Evolutionary conservation across 768 basidiomycete species (phyloP).

Genomic region (Mycena alexandri): DNA sequence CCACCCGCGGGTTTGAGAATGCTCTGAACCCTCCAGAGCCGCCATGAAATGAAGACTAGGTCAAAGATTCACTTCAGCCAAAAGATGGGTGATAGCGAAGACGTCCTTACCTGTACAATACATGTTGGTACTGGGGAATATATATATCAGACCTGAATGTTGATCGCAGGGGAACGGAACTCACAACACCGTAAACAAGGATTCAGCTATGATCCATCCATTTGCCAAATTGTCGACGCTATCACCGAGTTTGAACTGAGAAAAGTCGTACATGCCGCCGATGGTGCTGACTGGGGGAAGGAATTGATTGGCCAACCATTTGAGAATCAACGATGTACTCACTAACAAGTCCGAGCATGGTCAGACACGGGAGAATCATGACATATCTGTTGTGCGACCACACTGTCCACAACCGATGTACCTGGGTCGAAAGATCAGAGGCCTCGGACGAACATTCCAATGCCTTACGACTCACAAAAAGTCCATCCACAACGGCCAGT

Average conservation of each 20-base stretch:
- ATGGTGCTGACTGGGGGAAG: slow-evolving; percentile 5
- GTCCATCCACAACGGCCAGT: background rate
- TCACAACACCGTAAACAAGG: slow-evolving; percentile 13
- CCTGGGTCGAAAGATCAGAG: background rate
- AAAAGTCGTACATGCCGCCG: slow-evolving; percentile 10
- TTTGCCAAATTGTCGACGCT: slow-evolving; percentile 8
- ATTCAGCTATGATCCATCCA: slow-evolving; percentile 24
- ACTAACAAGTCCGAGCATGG: slow-evolving; percentile 19
- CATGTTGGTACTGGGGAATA: slow-evolving; percentile 22
- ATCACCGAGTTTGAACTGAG: slow-evolving; percentile 7
- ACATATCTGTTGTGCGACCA: slow-evolving; percentile 11
- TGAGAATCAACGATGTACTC: background rate
- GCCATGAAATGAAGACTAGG: slow-evolving; percentile 16
- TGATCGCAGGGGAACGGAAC: background rate
- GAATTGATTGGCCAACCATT: background rate
- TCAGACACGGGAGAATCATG: slow-evolving; percentile 1
- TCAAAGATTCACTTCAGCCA: background rate
- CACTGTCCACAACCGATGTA: slow-evolving; percentile 20
- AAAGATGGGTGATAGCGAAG: background rate
- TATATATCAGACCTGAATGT: too few species aligned
- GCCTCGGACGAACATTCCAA: background rate
- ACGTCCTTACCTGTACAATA: slow-evolving; percentile 24
- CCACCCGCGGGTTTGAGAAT: background rate
- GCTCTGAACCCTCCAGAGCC: slow-evolving; percentile 20
- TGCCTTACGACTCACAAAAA: background rate